A percentile compares a stretch with the other conserved stretches of the same genome.
These are phyloP conservation scores for Friedmanniomyces simplex DNA, from an alignment of 495 filamentous ascomycete genomes.

Conservation along the genomic window DNA sequence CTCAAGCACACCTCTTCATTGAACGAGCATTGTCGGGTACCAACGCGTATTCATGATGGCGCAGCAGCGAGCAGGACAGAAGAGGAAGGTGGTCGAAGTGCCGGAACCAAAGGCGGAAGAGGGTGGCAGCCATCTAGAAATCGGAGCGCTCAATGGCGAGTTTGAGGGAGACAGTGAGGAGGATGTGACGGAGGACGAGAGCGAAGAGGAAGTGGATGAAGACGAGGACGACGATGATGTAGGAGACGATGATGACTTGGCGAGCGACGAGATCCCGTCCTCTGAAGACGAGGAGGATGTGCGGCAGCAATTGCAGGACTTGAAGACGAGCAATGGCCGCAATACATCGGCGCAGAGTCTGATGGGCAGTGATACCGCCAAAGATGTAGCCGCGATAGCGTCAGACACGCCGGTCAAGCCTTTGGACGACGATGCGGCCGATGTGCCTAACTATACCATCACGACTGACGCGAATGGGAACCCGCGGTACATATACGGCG, in stretches of 20 bases:
- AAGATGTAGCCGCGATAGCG: conserved; percentile 9
- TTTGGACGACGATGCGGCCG: conserved; percentile 24
- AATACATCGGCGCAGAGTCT: conserved; percentile 23
- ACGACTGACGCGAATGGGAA: conserved; percentile 64
- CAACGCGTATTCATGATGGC: too few relatives aligned
- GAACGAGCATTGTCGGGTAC: too few relatives aligned
- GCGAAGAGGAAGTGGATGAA: conserved; percentile 28
- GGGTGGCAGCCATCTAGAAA: neutral
- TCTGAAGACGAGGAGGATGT: conserved; percentile 42
- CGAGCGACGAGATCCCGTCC: conserved; percentile 41
- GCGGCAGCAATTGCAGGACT: conserved; percentile 21
- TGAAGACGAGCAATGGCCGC: conserved; percentile 20
- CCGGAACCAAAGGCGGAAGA: conserved; percentile 24
- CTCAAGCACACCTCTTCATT: too few relatives aligned
- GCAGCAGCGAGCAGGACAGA: conserved; percentile 26
- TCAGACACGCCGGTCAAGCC: conserved; percentile 4
- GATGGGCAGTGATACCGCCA: conserved; percentile 9
- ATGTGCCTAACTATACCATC: conserved; percentile 46
- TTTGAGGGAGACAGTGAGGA: conserved; percentile 36
- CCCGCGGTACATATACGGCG: conserved; percentile 64
- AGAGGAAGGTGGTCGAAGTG: conserved; percentile 50
- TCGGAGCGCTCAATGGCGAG: neutral
- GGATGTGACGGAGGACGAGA: conserved; percentile 35
- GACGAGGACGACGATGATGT: conserved; percentile 38
- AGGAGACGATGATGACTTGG: conserved; percentile 33